These are phyloP conservation scores for Lepiota brunneoincarnata DNA, from an alignment of 768 basidiomycete species.

Conservation along the genomic window DNA sequence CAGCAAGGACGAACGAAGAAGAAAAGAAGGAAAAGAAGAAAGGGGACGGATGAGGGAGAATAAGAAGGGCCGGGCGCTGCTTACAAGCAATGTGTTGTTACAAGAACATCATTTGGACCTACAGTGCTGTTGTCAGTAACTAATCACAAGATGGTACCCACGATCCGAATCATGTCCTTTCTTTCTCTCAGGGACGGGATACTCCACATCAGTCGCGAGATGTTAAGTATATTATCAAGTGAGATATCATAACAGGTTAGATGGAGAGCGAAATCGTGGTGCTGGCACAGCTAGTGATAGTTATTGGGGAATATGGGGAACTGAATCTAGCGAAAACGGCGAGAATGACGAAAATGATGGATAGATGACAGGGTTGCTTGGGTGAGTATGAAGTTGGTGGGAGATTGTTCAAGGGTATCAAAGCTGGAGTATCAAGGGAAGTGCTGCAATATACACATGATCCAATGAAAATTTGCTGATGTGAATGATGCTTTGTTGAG, in stretches of 20 bases:
- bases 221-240: slow-evolving; percentile 7
- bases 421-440: not conserved
- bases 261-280: not conserved
- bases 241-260: slow-evolving; percentile 6
- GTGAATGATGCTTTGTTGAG: not conserved
- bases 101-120: not conserved
- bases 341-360: not conserved
- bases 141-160: not conserved
- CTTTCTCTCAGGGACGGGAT: too few species aligned
- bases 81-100: not conserved
- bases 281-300: not conserved
- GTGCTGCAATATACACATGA: not conserved
- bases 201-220: not conserved
- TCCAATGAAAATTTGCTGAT: not conserved
- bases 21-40: not conserved
- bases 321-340: not conserved
- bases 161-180: not conserved
- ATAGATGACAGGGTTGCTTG: not conserved
- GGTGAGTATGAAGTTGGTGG: slow-evolving; percentile 3
- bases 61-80: not conserved
- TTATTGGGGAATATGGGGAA: not conserved
- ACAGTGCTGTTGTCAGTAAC: not conserved
- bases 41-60: not conserved
- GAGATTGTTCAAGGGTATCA: not conserved
- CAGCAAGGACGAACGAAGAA: not conserved